Base-by-base conservation (phyloP, 257 asterid genomes). In the Rehmannia glutinosa region DNA sequence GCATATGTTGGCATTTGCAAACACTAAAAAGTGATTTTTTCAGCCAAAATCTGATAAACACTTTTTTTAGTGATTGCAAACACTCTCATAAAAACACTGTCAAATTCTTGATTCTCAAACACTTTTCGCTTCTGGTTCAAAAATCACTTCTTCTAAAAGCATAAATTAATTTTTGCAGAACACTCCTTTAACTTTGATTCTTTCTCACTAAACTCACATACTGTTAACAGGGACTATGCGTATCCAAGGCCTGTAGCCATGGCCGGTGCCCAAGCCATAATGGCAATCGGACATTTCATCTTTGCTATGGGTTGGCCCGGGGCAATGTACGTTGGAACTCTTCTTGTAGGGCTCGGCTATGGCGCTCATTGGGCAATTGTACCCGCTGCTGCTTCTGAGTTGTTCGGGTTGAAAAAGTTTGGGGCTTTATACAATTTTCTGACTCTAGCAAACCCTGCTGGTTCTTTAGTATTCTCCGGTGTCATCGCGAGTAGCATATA, bases 281-380 rank as follows among this genome's bases (percentile, higher is more conserved):
- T 92, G 97, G 98, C 93, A 1, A 20, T 89, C 0, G 98, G 98
- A 2, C 97, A 89, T 76, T 81, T 89, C 79, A 67, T 81, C 85
- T 86, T 90, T 12, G 97, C 98, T 3, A 81, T 89, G 92, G 98
- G 92, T 6, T 92, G 97, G 97, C 96, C 97, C 0, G 95, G 97
- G 39, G 84, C 81, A 20, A 81, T 92, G 95, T 87, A 92, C 78
- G 45, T 92, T 0, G 97, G 91, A 59, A 92, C 98, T 4, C 96
- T 92, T 68, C 84, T 92, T 24, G 97, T 89, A 0, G 98, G 98
- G 65, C 91, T 92, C 17, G 98, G 97, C 28, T 92, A 92, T 36
- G 98, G 98, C 23, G 97, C 98, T 11, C 97, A 92, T 73, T 92
- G 98, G 98, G 97, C 98, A 0, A 89, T 92, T 10, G 90, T 92